Base-by-base conservation (phyloP, 2,329 filamentous ascomycete species). In the Fusarium brachygibbosum region DNA sequence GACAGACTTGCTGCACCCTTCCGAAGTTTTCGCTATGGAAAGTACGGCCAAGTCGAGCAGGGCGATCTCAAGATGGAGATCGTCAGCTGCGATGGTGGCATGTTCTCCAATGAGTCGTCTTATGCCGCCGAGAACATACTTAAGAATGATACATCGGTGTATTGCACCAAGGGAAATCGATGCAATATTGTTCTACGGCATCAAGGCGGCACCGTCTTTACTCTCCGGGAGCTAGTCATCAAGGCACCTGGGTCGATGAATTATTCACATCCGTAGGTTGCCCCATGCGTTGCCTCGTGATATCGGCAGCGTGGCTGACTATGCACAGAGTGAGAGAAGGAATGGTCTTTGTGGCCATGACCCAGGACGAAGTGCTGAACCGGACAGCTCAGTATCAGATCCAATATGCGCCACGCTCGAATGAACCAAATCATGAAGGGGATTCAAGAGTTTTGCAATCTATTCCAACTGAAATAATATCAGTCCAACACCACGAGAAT, bases 281-380 rank as follows among this genome's bases (percentile, higher is more conserved):
- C 42, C 45, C 42, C 35, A 45, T 63, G 41, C 34, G 37, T 41
- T 38, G 23, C 45, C 38, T 58, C 66, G 54, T 59, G 59, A 66
- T 57, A 17, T 29, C 40, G 57, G 32, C 57, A 44, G 19, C 38
- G 45, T 60, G 31, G 52, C 70, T 74, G 50, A 73, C 55, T 54
- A n/a, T 58, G 28, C 56, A 58, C 76, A 95, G 93, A 55, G 90
- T 97, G 54, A 91, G 95, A 79, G 92, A 97, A 85, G 95, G 96
- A 44, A 91, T 98, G 86, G 88, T 98, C 1, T 98, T 98, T 76
- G 86, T 98, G 29, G 88, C 93, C 45, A 97, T 98, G 94, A 87
- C 89, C 40, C 87, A 90, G 37, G 90, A 97, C 70, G 90, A 96
- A 63, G 82, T 96, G 2, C 81, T 96, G 42, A 87, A 84, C 21